phyloP scores from a whole-genome alignment of 768 basidiomycete genomes.

The Scleroderma bovista region DNA sequence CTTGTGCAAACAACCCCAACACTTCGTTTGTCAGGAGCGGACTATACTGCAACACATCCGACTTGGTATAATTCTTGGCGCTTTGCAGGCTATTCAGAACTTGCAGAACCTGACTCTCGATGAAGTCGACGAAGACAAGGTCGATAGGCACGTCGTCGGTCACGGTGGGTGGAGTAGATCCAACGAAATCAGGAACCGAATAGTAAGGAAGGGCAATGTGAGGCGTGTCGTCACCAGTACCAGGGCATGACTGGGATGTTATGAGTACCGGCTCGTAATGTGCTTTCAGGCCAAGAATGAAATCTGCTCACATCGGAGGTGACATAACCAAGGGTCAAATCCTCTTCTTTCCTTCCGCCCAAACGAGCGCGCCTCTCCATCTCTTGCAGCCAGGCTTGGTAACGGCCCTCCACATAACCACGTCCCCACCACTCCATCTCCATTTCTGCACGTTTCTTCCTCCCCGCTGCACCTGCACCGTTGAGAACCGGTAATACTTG shows the following conservation, averaged over 20 bases:
- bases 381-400: conserved; percentile 51
- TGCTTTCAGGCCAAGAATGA: background rate
- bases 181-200: conserved; percentile 51
- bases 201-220: conserved; percentile 60
- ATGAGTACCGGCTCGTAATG: background rate
- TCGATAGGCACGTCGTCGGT: conserved; percentile 52
- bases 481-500: conserved; percentile 52
- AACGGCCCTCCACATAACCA: conserved; percentile 48
- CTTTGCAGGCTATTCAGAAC: conserved; percentile 55
- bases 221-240: conserved; percentile 65
- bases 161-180: conserved; percentile 47
- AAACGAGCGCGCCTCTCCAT: conserved; percentile 40
- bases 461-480: conserved; percentile 33
- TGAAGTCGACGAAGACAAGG: conserved; percentile 73
- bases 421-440: conserved; percentile 28
- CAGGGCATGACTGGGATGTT: conserved; percentile 53
- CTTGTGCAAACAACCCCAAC: background rate
- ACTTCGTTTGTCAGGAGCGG: conserved; percentile 32
- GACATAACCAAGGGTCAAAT: conserved; percentile 70
- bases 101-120: conserved; percentile 43
- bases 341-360: conserved; percentile 30
- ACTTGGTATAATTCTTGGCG: conserved; percentile 40
- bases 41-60: conserved; percentile 54
- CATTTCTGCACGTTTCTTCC: conserved; percentile 24
- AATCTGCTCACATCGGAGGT: conserved; percentile 53